These are phyloP conservation scores for Cairneyella variabilis DNA, from an alignment of 495 filamentous ascomycete species.

Conservation along the genomic window DNA sequence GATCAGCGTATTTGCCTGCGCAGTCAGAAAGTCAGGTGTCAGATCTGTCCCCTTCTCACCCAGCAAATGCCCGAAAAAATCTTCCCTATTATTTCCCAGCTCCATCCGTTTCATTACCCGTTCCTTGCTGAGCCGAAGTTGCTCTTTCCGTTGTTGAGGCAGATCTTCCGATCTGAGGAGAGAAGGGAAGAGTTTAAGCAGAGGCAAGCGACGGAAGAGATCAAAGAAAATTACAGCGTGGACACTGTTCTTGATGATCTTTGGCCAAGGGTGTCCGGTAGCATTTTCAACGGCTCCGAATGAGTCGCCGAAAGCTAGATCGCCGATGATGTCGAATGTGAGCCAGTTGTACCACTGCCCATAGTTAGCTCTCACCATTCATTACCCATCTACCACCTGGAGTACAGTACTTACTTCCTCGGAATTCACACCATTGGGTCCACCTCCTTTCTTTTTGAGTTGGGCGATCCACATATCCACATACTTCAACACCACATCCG, in stretches of 20 bases:
- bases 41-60: background rate
- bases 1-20: background rate
- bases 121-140: background rate
- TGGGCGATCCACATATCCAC: background rate
- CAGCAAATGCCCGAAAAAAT: background rate
- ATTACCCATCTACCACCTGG: too few relatives aligned
- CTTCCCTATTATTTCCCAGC: background rate
- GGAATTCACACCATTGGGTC: background rate
- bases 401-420: background rate
- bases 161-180: background rate
- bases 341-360: conserved; percentile 42
- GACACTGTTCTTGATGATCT: background rate
- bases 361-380: background rate
- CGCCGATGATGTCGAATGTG: conserved; percentile 49
- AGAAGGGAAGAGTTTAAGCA: background rate
- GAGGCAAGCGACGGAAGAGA: background rate
- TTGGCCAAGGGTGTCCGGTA: conserved; percentile 42
- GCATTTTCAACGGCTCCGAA: conserved; percentile 42
- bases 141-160: background rate
- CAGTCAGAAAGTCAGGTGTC: background rate
- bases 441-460: background rate
- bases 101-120: background rate
- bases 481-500: conserved; percentile 1
- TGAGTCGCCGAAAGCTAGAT: conserved; percentile 34
- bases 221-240: background rate